These are phyloP conservation scores for Cladobotryum protrusum DNA, from an alignment of 2,329 filamentous ascomycete species.

Conservation along the genomic window DNA sequence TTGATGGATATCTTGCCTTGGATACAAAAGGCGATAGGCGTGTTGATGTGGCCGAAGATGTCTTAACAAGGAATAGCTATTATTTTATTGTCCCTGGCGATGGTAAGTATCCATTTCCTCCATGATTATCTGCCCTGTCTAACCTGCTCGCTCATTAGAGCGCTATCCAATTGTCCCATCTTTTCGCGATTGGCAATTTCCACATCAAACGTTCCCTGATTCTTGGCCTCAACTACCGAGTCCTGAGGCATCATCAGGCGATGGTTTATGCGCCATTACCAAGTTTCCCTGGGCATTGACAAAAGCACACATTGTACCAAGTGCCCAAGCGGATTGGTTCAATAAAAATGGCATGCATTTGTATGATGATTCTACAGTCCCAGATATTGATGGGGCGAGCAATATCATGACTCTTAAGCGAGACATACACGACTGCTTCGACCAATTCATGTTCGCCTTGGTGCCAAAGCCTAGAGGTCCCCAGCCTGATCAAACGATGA, in stretches of 20 bases:
- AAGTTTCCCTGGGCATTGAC: background rate
- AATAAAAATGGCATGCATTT: background rate
- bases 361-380: background rate
- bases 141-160: background rate
- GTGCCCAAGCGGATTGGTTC: background rate
- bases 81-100: background rate
- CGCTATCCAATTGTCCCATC: background rate
- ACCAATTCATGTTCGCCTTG: background rate
- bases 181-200: background rate
- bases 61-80: background rate
- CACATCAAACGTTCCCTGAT: background rate
- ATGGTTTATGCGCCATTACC: background rate
- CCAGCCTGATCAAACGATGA: background rate
- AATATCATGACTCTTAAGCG: background rate
- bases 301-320: background rate
- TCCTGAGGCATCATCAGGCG: background rate
- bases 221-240: background rate
- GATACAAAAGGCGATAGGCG: background rate
- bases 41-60: background rate
- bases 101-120: background rate
- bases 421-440: background rate
- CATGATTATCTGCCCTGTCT: background rate
- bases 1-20: background rate
- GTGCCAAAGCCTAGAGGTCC: background rate
- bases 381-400: background rate